Evolutionary conservation across 257 asterid genomes (phyloP).

Genomic region (Nemophila menziesii): DNA sequence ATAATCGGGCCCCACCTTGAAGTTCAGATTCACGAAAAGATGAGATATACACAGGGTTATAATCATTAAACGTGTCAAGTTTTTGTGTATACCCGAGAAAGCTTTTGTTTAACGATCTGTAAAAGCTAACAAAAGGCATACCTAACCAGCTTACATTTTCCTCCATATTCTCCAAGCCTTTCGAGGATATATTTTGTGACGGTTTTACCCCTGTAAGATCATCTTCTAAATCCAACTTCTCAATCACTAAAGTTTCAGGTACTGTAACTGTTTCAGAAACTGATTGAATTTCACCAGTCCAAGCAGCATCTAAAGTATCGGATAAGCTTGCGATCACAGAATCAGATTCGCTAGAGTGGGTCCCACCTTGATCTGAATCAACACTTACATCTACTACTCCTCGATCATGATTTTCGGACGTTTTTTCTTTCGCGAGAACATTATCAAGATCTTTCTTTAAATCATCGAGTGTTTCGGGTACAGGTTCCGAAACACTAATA

Average conservation of each 20-base stretch:
- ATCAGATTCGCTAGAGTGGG: conserved; percentile 21
- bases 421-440: conserved; percentile 21
- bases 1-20: conserved; percentile 58
- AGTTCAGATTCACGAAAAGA: conserved; percentile 52
- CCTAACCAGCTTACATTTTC: conserved; percentile 60
- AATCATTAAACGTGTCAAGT: conserved; percentile 44
- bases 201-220: conserved; percentile 22
- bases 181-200: conserved; percentile 25
- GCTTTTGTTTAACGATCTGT: conserved; percentile 53
- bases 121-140: conserved; percentile 59
- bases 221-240: conserved; percentile 38
- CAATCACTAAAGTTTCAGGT: conserved; percentile 22
- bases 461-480: conserved; percentile 21
- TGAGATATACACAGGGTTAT: conserved; percentile 60
- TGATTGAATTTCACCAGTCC: conserved; percentile 70
- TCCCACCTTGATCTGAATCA: too few relatives aligned
- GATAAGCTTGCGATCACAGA: conserved; percentile 48
- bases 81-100: conserved; percentile 39
- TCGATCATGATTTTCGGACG: too few relatives aligned
- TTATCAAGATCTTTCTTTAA: conserved; percentile 12
- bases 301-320: conserved; percentile 77
- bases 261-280: conserved; percentile 22
- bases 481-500: conserved; percentile 23
- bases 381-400: conserved; percentile 20
- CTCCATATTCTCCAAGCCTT: conserved; percentile 38